phyloP scores from a whole-genome alignment of 495 filamentous ascomycete genomes.

The Aspergillus campestris region DNA sequence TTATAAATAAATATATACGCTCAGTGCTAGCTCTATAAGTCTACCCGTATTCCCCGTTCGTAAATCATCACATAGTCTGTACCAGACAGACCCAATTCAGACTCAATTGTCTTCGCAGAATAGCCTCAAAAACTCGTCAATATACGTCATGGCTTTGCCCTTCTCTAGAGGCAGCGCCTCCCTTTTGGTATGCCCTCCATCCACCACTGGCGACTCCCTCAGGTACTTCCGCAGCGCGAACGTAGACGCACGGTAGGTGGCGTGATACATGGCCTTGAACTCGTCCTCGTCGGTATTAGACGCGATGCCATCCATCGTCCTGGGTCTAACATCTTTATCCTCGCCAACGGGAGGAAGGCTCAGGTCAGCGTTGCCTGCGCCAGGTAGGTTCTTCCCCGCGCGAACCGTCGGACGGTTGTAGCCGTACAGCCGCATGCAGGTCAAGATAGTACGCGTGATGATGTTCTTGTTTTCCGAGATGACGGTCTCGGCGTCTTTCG shows the following conservation, averaged over 20 bases:
- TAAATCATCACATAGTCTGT: constrained; percentile 15
- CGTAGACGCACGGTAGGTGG: constrained; percentile 51
- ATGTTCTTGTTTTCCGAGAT: constrained; percentile 35
- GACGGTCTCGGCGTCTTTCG: constrained; percentile 27
- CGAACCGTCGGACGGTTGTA: constrained; percentile 39
- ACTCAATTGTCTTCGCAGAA: constrained; percentile 38
- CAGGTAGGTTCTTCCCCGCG: constrained; percentile 9
- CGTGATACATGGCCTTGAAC: constrained; percentile 59
- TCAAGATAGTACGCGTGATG: constrained; percentile 44
- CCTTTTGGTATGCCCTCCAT: constrained; percentile 1
- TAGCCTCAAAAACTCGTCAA: constrained; percentile 36
- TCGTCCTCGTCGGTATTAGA: constrained; percentile 43
- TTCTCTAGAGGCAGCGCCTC: constrained; percentile 28
- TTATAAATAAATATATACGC: too few relatives aligned
- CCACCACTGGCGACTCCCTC: constrained; percentile 11
- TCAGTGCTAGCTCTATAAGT: background rate
- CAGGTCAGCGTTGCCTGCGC: constrained; percentile 10
- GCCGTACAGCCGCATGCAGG: constrained; percentile 58
- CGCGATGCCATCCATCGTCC: background rate
- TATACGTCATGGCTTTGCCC: constrained; percentile 36
- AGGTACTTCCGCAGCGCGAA: constrained; percentile 49
- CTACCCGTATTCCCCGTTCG: background rate
- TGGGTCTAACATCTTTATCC: constrained; percentile 5
- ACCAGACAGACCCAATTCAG: constrained; percentile 6
- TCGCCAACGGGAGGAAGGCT: constrained; percentile 2